phyloP scores from a whole-genome alignment of 2,329 filamentous ascomycete species.

The Calcarisporium arbuscula region DNA sequence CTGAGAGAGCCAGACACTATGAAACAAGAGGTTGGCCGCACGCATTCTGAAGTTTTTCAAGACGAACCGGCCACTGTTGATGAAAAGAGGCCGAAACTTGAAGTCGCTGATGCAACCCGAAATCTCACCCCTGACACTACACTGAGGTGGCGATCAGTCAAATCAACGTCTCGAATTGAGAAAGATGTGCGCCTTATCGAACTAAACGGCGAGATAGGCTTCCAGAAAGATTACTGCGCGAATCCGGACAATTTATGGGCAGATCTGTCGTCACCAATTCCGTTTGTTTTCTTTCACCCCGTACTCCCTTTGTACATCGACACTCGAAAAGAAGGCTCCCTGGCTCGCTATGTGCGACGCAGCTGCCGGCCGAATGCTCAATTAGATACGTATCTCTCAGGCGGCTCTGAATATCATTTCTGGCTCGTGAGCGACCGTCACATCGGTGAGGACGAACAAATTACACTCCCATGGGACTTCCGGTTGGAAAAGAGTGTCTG shows the following conservation, averaged over 20 bases:
- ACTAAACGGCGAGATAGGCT: constrained; percentile 70
- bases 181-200: constrained; percentile 58
- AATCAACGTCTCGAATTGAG: constrained; percentile 42
- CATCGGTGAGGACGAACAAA: constrained; percentile 59
- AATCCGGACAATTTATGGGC: constrained; percentile 62
- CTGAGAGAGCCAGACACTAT: constrained; percentile 67
- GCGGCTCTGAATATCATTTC: constrained; percentile 77
- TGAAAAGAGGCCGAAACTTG: constrained; percentile 34
- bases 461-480: constrained; percentile 64
- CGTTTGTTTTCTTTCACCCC: constrained; percentile 84
- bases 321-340: constrained; percentile 78
- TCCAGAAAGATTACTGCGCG: constrained; percentile 65
- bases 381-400: constrained; percentile 78
- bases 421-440: constrained; percentile 81
- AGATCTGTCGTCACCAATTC: constrained; percentile 57
- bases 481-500: constrained; percentile 50
- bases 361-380: constrained; percentile 89
- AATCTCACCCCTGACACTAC: constrained; percentile 24
- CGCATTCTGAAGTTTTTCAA: constrained; percentile 63
- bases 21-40: constrained; percentile 59
- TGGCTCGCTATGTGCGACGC: constrained; percentile 80
- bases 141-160: constrained; percentile 65
- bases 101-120: constrained; percentile 42
- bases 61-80: constrained; percentile 37
- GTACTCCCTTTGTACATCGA: constrained; percentile 88